phyloP scores from a whole-genome alignment of 169 alveolate genomes.

The Besnoitia besnoiti region DNA sequence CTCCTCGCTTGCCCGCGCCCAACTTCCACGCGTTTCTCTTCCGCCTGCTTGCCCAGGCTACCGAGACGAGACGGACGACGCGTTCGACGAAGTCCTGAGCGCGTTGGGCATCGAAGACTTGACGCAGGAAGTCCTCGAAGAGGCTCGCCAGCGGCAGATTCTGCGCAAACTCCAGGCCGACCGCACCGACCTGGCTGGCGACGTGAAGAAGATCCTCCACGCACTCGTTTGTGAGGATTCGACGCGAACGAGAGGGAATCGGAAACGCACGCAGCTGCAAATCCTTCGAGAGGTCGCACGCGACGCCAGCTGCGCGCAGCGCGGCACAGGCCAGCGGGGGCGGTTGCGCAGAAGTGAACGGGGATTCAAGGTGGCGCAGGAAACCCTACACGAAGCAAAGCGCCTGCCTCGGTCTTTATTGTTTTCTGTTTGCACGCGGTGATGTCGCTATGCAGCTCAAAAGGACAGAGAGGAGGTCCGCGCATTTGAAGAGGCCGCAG shows the following conservation, averaged over 20 bases:
- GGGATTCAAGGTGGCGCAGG: too few relatives aligned
- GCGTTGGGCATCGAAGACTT: constrained; percentile 25
- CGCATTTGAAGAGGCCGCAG: background rate
- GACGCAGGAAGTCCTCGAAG: constrained; percentile 9
- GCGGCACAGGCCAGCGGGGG: too few relatives aligned
- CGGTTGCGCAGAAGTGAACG: too few relatives aligned
- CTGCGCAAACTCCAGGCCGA: constrained; percentile 38
- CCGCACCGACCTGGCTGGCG: constrained; percentile 34
- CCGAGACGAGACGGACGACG: constrained; percentile 42
- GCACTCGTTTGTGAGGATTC: background rate
- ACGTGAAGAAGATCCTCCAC: constrained; percentile 15
- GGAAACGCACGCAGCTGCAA: too few relatives aligned
- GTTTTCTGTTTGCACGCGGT: too few relatives aligned
- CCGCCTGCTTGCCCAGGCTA: background rate
- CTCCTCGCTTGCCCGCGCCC: background rate
- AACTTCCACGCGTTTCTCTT: background rate
- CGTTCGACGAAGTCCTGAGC: background rate
- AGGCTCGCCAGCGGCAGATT: constrained; percentile 7
- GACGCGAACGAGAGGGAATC: too few relatives aligned
- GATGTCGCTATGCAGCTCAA: background rate
- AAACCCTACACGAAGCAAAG: background rate
- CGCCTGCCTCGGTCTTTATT: background rate
- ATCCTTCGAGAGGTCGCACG: too few relatives aligned
- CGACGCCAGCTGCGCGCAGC: too few relatives aligned
- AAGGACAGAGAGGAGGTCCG: background rate